Percentiles rank a stretch among this genome's conserved stretches.
These are phyloP conservation scores for Irpex lacteus DNA, from an alignment of 1,284 basidiomycete species.

Conservation along the genomic window DNA sequence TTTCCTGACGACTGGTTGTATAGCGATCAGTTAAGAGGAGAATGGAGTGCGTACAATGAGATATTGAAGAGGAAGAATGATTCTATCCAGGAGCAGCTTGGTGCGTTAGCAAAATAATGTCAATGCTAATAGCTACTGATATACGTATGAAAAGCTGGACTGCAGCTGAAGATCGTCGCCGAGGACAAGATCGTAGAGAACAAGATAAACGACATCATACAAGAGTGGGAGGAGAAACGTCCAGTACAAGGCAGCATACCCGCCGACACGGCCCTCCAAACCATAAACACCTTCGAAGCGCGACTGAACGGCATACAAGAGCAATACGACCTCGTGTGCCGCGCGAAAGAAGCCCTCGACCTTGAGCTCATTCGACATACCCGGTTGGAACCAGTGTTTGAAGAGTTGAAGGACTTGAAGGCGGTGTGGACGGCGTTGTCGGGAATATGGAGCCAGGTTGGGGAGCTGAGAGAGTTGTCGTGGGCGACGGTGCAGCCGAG, in stretches of 20 bases:
- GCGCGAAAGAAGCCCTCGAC: conserved; percentile 96
- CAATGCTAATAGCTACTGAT: conserved; percentile 4
- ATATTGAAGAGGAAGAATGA: conserved; percentile 98
- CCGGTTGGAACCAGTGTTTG: conserved; percentile 89
- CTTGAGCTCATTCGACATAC: conserved; percentile 90
- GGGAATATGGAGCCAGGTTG: conserved; percentile 94
- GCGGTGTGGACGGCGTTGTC: conserved; percentile 99
- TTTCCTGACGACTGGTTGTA: conserved; percentile 98
- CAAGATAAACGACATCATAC: conserved; percentile 85
- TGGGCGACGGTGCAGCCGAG: conserved; percentile 95
- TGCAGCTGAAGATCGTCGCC: conserved; percentile 98
- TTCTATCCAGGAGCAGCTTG: conserved; percentile 96
- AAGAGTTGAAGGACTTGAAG: conserved; percentile 95
- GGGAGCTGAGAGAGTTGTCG: conserved; percentile 82
- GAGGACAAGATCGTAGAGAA: conserved; percentile 98
- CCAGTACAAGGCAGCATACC: conserved; percentile 96
- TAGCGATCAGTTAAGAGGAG: conserved; percentile 94
- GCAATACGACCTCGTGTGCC: conserved; percentile 90
- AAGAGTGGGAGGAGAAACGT: conserved; percentile 94
- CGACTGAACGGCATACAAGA: conserved; percentile 89
- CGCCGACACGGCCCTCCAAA: conserved; percentile 93
- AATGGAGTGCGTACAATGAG: conserved; percentile 98
- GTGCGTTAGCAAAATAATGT: conserved; percentile 38
- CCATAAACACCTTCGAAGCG: conserved; percentile 91
- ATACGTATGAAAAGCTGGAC: conserved; percentile 59